Conservation (phyloP, 495 filamentous ascomycete species). For the Neurospora sp. region DNA sequence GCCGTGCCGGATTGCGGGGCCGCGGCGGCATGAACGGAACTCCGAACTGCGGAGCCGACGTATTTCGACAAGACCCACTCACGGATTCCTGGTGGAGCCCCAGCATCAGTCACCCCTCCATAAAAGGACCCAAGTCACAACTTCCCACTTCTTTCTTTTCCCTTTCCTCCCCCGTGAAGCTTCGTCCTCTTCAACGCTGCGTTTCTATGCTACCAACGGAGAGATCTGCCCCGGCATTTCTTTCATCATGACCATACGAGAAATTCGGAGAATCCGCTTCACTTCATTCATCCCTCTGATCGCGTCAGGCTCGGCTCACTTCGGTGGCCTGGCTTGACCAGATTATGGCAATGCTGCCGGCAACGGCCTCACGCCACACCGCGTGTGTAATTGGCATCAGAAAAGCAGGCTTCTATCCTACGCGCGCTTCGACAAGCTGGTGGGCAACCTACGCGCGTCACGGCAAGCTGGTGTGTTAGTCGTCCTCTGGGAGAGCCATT, state of each 20-base stretch:
- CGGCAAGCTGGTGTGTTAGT: neutral
- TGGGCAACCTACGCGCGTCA: neutral
- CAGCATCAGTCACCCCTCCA: neutral
- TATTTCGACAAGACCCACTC: neutral
- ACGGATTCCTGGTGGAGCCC: neutral
- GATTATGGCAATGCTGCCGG: too few species aligned
- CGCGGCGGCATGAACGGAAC: neutral
- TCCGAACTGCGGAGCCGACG: neutral
- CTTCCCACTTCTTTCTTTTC: neutral
- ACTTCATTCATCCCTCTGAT: neutral
- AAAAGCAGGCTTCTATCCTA: constrained; percentile 11
- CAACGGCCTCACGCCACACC: constrained; percentile 12
- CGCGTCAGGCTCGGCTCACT: neutral
- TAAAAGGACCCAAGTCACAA: neutral
- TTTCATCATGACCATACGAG: neutral
- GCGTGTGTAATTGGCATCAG: constrained; percentile 18
- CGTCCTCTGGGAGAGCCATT: constrained; percentile 15
- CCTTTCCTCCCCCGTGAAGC: neutral
- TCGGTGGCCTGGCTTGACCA: neutral
- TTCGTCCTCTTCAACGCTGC: neutral
- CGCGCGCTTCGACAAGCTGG: neutral
- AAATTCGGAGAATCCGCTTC: neutral
- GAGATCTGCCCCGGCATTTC: neutral
- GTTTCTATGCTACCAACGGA: neutral
- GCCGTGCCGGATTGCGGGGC: neutral